Evolutionary conservation across 2,329 filamentous ascomycete genomes (phyloP), one percentile per base, ranked within the genome.

Genomic region (Aspergillus sclerotialis): DNA sequence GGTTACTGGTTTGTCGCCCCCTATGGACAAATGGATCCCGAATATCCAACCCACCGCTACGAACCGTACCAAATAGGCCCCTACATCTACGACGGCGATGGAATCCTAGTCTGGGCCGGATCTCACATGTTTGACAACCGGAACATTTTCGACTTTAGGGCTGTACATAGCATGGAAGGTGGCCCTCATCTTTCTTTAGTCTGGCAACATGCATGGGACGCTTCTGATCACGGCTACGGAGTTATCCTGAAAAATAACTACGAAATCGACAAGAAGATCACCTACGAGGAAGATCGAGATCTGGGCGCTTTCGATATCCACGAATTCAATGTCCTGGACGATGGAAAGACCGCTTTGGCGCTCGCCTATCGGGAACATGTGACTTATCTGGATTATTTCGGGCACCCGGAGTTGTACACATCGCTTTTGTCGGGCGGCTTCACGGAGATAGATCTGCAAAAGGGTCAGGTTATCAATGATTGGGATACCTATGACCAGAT

Each of bases 1-100:
- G 68, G 68, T 13, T 70, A 70, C 50, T 65, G 68, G 45, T 71
- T 71, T 43, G 56, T 71, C 32, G 63, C 66, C 17, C 68, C 68
- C 1, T 71, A 70, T 45, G 35, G 53, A 10, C 43, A 49, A 29
- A 53, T 55, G 12, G 46, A 38, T 3, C 49, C 53, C 6, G 53
- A 56, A 34, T 14, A 32, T 6, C 40, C 46, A 8, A 46, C 43
- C 7, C 51, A 43, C 9, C 27, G 48, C 18, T 56, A 47, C 33
- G 55, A 64, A 28, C 65, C 64, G 39, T 52, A 61, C 42, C 67
- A 70, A 48, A 56, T 62, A 12, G 66, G 67, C 4, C 62, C 68
- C n/a, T 65, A 71, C 46, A 71, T 71, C 34, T 71, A 70, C 46
- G 68, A 71, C 48, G 65, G 65, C 36, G 57, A 61, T 44, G 68